Evolutionary conservation across 139 green algal genomes (phyloP).

Genomic region (Closterium sp.): DNA sequence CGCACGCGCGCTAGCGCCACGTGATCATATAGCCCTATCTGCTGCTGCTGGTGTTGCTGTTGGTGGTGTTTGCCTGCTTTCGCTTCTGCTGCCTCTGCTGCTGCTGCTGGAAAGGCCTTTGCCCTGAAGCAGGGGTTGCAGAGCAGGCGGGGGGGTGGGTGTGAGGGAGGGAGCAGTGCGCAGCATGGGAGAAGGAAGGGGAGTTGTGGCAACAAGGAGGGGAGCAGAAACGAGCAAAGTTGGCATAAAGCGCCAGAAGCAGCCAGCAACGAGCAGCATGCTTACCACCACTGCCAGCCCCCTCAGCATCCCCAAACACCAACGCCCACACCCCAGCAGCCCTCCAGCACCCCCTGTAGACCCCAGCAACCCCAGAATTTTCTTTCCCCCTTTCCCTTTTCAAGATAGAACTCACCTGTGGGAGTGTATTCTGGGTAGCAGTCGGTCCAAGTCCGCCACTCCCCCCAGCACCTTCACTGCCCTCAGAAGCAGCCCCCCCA

Average conservation of each 20-base stretch:
- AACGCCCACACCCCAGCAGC: too few species aligned
- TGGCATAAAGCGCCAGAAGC: too few species aligned
- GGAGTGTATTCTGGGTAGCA: conserved; percentile 48
- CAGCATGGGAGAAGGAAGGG: not conserved
- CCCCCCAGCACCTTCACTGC: conserved; percentile 44
- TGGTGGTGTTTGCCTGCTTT: too few species aligned
- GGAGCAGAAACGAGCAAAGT: conserved; percentile 1
- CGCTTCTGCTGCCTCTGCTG: not conserved
- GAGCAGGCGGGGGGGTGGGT: not conserved
- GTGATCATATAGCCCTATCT: conserved; percentile 81
- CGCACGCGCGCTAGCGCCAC: conserved; percentile 59
- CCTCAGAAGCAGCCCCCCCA: too few species aligned
- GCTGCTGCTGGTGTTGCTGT: not conserved
- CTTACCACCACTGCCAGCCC: too few species aligned
- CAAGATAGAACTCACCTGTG: not conserved
- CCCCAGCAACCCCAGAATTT: not conserved
- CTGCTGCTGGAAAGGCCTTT: not conserved
- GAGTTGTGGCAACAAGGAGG: conserved; percentile 55
- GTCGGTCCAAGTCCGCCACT: conserved; percentile 81
- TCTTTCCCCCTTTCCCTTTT: too few species aligned
- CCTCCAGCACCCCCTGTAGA: too few species aligned
- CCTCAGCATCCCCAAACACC: too few species aligned
- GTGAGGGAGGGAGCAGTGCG: not conserved
- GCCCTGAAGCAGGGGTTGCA: conserved; percentile 12
- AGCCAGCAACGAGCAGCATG: too few species aligned